A percentile compares a stretch with the other conserved stretches of the same genome.
These are phyloP conservation scores for Scedosporium boydii DNA, from an alignment of 2,329 filamentous ascomycete genomes.

Conservation along the genomic window DNA sequence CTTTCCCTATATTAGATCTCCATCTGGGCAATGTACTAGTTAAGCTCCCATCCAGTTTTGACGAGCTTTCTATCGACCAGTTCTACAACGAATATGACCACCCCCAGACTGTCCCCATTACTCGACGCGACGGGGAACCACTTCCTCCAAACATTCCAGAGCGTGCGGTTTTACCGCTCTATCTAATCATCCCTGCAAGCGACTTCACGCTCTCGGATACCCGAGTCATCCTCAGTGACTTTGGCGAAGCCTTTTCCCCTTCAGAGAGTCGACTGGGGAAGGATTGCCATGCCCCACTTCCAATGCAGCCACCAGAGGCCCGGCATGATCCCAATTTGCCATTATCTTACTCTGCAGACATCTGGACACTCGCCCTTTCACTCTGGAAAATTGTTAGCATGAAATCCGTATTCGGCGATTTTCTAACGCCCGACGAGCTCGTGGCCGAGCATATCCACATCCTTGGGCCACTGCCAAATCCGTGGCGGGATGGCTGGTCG, in stretches of 20 bases:
- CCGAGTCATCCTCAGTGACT: constrained; percentile 21
- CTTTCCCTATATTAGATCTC: constrained; percentile 12
- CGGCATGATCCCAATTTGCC: constrained; percentile 4
- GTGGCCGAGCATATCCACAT: constrained; percentile 14
- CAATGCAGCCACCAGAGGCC: constrained; percentile 8
- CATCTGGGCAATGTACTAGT: constrained; percentile 17
- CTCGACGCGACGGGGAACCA: constrained; percentile 13
- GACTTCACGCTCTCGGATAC: constrained; percentile 18
- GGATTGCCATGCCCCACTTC: constrained; percentile 12
- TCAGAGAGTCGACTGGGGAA: constrained; percentile 12
- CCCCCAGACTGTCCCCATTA: constrained; percentile 18
- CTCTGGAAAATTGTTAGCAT: constrained; percentile 15
- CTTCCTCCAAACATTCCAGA: constrained; percentile 18
- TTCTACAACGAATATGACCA: constrained; percentile 20
- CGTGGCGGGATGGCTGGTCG: constrained; percentile 8
- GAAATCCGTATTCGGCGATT: constrained; percentile 13
- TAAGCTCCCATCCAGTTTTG: constrained; percentile 9
- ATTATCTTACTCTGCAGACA: constrained; percentile 11
- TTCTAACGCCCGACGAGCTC: constrained; percentile 12
- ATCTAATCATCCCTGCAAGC: constrained; percentile 18
- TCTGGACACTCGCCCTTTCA: constrained; percentile 13
- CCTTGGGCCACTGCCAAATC: constrained; percentile 9
- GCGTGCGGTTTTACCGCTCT: constrained; percentile 13
- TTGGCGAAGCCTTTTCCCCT: constrained; percentile 22
- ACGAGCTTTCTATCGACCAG: constrained; percentile 19